These are phyloP conservation scores for Articulospora tetracladia DNA, from an alignment of 495 filamentous ascomycete species.

Conservation along the genomic window DNA sequence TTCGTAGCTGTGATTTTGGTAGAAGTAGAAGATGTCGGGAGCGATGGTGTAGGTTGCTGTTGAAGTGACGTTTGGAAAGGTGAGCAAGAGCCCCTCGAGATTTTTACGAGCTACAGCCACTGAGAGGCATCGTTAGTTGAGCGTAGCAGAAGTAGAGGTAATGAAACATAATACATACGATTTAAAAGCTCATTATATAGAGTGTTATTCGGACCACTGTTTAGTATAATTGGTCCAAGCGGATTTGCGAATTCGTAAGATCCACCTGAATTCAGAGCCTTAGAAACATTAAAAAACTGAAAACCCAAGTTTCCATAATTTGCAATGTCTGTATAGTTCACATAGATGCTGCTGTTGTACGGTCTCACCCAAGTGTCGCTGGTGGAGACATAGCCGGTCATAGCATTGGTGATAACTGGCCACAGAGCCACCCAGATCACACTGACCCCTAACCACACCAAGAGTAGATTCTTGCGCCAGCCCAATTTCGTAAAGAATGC, in stretches of 20 bases:
- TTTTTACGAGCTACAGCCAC: no score
- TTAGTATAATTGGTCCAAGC: background rate
- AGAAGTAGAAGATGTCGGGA: background rate
- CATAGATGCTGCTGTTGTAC: background rate
- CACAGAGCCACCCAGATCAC: background rate
- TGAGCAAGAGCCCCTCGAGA: no score
- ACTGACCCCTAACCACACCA: background rate
- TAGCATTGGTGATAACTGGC: background rate
- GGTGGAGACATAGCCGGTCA: background rate
- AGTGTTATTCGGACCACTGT: background rate
- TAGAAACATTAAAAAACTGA: background rate
- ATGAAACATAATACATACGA: background rate
- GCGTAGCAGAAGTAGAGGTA: no score
- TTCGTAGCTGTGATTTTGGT: background rate
- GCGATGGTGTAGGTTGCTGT: no score
- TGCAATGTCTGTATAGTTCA: background rate
- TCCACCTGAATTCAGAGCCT: no score
- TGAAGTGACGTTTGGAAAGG: no score
- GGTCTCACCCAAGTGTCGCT: background rate
- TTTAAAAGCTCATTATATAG: background rate
- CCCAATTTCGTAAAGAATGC: background rate
- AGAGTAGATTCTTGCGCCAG: background rate
- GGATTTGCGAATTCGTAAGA: no score
- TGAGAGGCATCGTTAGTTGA: no score
- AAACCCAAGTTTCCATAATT: background rate